Base-by-base conservation (phyloP, 805 yeast genomes). In the Candida railenensis region DNA sequence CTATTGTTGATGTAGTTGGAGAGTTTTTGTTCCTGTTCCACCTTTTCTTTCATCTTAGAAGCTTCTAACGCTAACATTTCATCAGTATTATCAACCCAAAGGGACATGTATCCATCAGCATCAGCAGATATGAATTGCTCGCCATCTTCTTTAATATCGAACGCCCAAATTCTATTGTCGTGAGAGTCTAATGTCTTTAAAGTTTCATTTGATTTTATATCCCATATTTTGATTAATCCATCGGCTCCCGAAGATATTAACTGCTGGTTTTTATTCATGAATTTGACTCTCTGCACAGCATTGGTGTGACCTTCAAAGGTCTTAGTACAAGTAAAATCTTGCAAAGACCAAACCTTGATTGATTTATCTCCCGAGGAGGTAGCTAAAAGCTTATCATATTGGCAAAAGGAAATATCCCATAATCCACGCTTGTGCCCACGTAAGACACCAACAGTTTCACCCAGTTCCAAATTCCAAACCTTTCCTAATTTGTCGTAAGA, bases 311-410 rank as follows among this genome's bases (percentile, higher is more conserved):
- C 97, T 67, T 94, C 97, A 61, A 91, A 83, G 2, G 97, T 94
- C 56, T 82, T 82, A 28, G 77, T 59, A 59, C 96, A 89, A 1
- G 83, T 73, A 62, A 77, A 89, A 54, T 89, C 92, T 37, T 74
- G 78, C 56, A 94, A 69, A 32, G 87, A 86, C 99, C 99, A 94
- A 37, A 90, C 76, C 58, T 89, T 87, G 48, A 87, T 77, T 0
- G 97, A 86, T 61, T 89, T 89, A 65, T 92, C 99, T 52, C 98
- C 97, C 30, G 95, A 82, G n/a, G 86, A 83, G 1, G 97, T 91
- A 20, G 81, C 85, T 16, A 94, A 53, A 1, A 84, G 64, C 63
- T 88, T 84, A 57, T 89, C 97, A 64, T 76, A 87, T 33, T 81
- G 82, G 57, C 89, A 87, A 63, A 94, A 94, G 51, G 78, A 77